Evolutionary conservation across 345 rosid species (phyloP).

Genomic region (Orychophragmus violaceus): DNA sequence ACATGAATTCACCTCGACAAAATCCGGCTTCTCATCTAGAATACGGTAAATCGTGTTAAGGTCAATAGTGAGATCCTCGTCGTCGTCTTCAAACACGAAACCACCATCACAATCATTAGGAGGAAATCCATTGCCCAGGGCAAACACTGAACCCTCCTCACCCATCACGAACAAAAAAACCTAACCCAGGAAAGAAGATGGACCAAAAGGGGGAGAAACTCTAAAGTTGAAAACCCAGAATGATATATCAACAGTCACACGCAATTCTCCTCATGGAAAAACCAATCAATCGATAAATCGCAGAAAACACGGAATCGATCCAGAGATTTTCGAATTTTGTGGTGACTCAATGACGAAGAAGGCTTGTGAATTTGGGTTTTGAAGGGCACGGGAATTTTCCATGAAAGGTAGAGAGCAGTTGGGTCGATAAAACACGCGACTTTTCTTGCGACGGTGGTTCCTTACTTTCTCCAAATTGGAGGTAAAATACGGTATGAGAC

Average conservation of each 20-base stretch:
- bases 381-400: constrained; percentile 23
- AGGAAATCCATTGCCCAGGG: background rate
- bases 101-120: constrained; percentile 18
- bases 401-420: constrained; percentile 24
- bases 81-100: constrained; percentile 14
- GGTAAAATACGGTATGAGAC: background rate
- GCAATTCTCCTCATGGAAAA: background rate
- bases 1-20: constrained; percentile 41
- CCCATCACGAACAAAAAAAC: constrained; percentile 24
- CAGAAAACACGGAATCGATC: constrained; percentile 7
- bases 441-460: constrained; percentile 22
- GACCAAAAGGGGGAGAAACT: background rate
- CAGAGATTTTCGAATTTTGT: background rate
- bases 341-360: background rate
- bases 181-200: background rate
- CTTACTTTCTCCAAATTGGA: constrained; percentile 26
- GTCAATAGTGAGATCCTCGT: constrained; percentile 35
- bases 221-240: constrained; percentile 7
- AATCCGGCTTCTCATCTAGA: constrained; percentile 33
- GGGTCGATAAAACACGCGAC: constrained; percentile 17
- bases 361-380: background rate
- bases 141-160: constrained; percentile 24
- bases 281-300: background rate
- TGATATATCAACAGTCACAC: constrained; percentile 3
- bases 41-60: constrained; percentile 28